Base-by-base conservation (phyloP, 2,329 filamentous ascomycete species). In the Verticillium albo-atrum region DNA sequence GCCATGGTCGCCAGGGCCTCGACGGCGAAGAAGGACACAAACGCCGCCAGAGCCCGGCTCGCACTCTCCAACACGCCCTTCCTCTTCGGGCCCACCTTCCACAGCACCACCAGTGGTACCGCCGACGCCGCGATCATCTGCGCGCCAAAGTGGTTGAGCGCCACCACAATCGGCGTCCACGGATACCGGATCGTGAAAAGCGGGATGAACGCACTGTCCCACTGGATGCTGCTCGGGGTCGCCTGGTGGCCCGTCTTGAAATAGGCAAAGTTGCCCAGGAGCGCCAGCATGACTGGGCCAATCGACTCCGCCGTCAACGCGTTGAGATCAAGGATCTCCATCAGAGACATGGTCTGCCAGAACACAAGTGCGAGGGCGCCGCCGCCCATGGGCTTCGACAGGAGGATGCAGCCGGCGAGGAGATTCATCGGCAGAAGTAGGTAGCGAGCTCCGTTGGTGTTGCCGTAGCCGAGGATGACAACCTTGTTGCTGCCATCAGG, bases 201-300 rank as follows among this genome's bases (percentile, higher is more conserved):
- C 0, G 94, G 90, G 65, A 99, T 91, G 75, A 99, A 99, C 3
- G 92, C 94, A 23, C 86, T 85, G 76, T 99, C 95, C 95, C 95
- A 99, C 71, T 99, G 95, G 69, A 99, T 94, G 65, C 87, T 91
- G 66, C 88, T 84, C 26, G 97, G 83, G 0, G 88, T 89, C 14
- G 94, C 94, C 75, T 98, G 94, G 74, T 99, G 95, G 62, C 95
- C 95, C 0, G 95, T 99, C 71, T 96, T 97, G 85, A 99, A 99
- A 79, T 88, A 99, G 78, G 97, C 89, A 75, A 94, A 96, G 68
- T 90, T 92, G 61, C 93, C 95, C 1, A 99, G 85, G n/a, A 98
- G 77, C 12, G 88, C 94, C 27, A 98, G 84, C 63, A 96, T 82
- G 42, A 95, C 79, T 23, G 95, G 93, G 0, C 92, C 94, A 67